Evolutionary conservation across 164 flowering plant genomes (phyloP), one percentile per base, ranked within the genome.

Genomic region (Umbellularia californica): DNA sequence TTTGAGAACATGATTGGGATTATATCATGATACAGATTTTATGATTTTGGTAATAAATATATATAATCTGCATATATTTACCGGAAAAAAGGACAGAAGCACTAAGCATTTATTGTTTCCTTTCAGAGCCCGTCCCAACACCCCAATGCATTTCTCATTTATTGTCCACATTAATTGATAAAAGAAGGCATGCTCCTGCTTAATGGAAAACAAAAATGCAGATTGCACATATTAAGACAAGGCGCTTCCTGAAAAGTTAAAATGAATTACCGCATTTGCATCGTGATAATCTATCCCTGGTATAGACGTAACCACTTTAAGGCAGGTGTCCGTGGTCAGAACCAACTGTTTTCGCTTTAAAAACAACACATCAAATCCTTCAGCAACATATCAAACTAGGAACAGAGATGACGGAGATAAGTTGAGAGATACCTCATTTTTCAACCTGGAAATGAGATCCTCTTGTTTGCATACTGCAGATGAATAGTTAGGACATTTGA

Each of bases 221-320:
- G 50, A 27, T 67, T 14, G 41, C 51, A 5, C 15, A 76, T 24
- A 10, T 7, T 5, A 28, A 30, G 35, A 41, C 71, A 64, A 9
- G n/a, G 35, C 66, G 23, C 6, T 11, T 66, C 13, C 65, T 50
- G n/a, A 71, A 68, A 23, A 25, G 20, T 41, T 24, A 24, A 52
- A 20, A 70, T 47, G 28, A 69, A 65, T 74, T 92, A 96, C 99
- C 92, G 89, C 65, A 70, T 89, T 84, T 27, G 98, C 98, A 78
- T 92, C 98, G 80, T 96, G 99, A 74, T 75, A 82, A 72, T 89
- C 91, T 63, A 94, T 85, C 65, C 89, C 85, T 25, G 98, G 98
- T 75, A 96, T 88, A 55, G 97, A 86, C 24, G 94, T 88, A 58
- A 91, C 71, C 70, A 92, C 94, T 82, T 78, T 79, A 68, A 87